A percentile compares a stretch with the other conserved stretches of the same genome.
These are phyloP conservation scores for Podila epicladia DNA, from an alignment of 192 early-diverging fungal species.

Conservation along the genomic window DNA sequence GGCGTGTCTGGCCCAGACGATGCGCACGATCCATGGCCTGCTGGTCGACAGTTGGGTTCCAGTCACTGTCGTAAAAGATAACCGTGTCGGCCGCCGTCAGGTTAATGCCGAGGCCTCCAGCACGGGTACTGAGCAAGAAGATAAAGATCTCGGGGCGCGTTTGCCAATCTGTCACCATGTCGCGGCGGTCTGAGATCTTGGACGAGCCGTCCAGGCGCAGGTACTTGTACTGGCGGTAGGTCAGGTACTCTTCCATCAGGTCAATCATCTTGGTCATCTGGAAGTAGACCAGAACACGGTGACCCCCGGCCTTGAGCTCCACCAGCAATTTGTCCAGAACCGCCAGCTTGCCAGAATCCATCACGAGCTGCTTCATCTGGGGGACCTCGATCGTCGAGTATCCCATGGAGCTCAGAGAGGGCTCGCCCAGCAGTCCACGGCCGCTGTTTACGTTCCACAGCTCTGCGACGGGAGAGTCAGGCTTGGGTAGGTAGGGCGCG, in stretches of 20 bases:
- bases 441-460: slow-evolving; percentile 36
- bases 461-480: slow-evolving; percentile 25
- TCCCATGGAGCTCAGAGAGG: slow-evolving; percentile 37
- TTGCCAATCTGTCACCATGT: slow-evolving; percentile 95
- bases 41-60: slow-evolving; percentile 93
- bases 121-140: slow-evolving; percentile 85
- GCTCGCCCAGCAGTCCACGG: slow-evolving; percentile 54
- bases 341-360: slow-evolving; percentile 83
- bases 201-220: slow-evolving; percentile 90
- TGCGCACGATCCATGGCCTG: slow-evolving; percentile 93
- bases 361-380: slow-evolving; percentile 75
- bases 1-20: slow-evolving; percentile 84
- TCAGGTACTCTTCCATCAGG: slow-evolving; percentile 87
- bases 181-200: slow-evolving; percentile 86
- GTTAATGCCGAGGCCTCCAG: slow-evolving; percentile 91
- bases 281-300: slow-evolving; percentile 87
- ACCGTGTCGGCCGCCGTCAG: slow-evolving; percentile 91
- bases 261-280: slow-evolving; percentile 94
- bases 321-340: slow-evolving; percentile 76
- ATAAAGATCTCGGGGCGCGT: slow-evolving; percentile 87
- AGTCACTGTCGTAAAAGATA: slow-evolving; percentile 89
- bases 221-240: slow-evolving; percentile 88
- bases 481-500: slow-evolving; percentile 3
- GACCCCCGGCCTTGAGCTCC: slow-evolving; percentile 78
- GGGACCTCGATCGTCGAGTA: slow-evolving; percentile 49